phyloP scores from a whole-genome alignment of 2,329 filamentous ascomycete genomes.

The Juglanconis sp. region DNA sequence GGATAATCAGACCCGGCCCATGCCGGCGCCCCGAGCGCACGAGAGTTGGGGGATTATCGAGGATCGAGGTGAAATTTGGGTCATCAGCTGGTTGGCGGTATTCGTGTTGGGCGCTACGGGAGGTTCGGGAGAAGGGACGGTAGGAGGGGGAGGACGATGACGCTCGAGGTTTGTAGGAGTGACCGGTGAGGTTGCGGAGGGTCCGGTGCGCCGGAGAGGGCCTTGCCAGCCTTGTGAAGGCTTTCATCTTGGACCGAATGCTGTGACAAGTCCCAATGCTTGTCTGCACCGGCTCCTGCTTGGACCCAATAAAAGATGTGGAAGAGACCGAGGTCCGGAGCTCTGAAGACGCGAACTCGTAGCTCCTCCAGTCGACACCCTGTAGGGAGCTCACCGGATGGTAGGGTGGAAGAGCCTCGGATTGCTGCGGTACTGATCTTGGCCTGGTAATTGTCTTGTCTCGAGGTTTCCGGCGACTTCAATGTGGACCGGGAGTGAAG shows the following conservation, averaged over 20 bases:
- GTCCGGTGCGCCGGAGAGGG: constrained; percentile 3
- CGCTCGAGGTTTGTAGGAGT: constrained; percentile 3
- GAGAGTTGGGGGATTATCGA: constrained; percentile 80
- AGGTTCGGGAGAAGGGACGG: constrained; percentile 28
- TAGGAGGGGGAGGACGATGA: neutral
- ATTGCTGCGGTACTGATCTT: neutral
- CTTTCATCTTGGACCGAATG: constrained; percentile 9
- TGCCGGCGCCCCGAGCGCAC: constrained; percentile 72
- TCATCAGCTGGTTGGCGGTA: constrained; percentile 61
- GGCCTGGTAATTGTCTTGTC: neutral
- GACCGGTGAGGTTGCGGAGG: neutral
- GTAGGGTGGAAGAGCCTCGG: neutral
- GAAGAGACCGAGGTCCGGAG: neutral
- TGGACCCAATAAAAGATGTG: neutral
- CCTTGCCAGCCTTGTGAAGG: constrained; percentile 10
- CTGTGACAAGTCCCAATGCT: neutral
- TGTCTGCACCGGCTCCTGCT: neutral
- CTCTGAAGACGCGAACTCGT: neutral
- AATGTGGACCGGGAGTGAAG: neutral
- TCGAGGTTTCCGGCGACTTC: neutral
- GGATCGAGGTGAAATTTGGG: constrained; percentile 76
- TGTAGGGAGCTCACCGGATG: too few relatives aligned
- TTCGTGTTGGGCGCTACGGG: constrained; percentile 13
- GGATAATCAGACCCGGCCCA: constrained; percentile 74
- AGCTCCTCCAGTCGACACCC: neutral